A percentile compares a stretch with the other conserved stretches of the same genome.
Evolutionary conservation across 2,329 filamentous ascomycete genomes (phyloP).

Genomic region (Pseudopithomyces maydicus): DNA sequence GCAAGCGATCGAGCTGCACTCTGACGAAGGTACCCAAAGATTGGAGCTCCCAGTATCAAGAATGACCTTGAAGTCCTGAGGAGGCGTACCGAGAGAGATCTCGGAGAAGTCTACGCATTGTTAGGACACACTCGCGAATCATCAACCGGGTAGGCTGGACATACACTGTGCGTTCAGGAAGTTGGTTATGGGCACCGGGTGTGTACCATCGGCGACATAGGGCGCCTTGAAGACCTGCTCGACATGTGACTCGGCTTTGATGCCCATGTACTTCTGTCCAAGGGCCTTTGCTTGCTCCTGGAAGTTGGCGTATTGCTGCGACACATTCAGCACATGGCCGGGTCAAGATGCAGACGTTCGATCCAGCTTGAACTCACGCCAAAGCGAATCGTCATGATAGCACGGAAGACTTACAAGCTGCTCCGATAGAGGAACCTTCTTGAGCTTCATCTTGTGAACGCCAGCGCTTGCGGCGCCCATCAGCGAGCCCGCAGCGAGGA

Average conservation of each 20-base stretch:
- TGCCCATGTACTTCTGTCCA: constrained; percentile 95
- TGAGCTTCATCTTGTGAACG: constrained; percentile 94
- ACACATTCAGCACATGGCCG: constrained; percentile 26
- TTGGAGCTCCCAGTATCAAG: constrained; percentile 99
- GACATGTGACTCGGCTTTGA: constrained; percentile 69
- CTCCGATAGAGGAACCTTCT: constrained; percentile 91
- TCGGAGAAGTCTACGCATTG: constrained; percentile 81
- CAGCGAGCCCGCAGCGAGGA: constrained; percentile 79
- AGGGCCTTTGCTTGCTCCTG: constrained; percentile 80
- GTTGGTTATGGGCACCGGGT: constrained; percentile 91
- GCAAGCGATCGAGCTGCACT: constrained; percentile 95
- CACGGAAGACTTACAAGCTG: constrained; percentile 74
- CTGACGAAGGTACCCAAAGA: constrained; percentile 91
- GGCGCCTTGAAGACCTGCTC: constrained; percentile 81
- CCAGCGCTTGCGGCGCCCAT: constrained; percentile 82
- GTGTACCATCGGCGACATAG: constrained; percentile 67
- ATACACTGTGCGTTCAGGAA: constrained; percentile 98
- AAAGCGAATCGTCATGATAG: neutral
- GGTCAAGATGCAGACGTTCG: constrained; percentile 1
- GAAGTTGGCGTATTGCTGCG: constrained; percentile 76
- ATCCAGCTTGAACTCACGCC: neutral
- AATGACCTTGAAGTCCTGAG: constrained; percentile 97
- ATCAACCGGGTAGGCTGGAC: constrained; percentile 35
- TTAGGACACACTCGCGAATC: constrained; percentile 20
- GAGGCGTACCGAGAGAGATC: constrained; percentile 88